Base-by-base conservation (phyloP, 495 filamentous ascomycete genomes). In the Extremus antarcticus region DNA sequence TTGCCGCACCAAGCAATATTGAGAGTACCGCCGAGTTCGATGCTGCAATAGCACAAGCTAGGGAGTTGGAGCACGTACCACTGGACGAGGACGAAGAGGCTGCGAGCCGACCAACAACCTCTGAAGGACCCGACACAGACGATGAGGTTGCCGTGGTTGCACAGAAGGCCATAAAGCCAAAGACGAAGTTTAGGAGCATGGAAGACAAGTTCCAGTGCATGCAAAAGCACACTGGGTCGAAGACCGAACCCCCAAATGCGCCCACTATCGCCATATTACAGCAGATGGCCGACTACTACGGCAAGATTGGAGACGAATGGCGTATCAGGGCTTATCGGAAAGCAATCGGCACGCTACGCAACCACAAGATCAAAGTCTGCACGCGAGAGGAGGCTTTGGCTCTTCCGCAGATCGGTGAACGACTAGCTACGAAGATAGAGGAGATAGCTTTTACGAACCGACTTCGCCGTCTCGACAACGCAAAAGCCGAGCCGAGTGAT, bases 381-480 rank as follows among this genome's bases (percentile, higher is more conserved):
- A 88, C 83, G 13, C 77, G 76, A 46, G 73, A 81, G 25, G 78
- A 94, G 68, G 92, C 92, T 0, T 68, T 71, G 19, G 62, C 66
- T 7, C 77, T 96, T 2, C 80, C 84, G 0, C 78, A 78, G 52
- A 84, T 98, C 58, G 92, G 92, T 25, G 52, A 71, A 8, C 78
- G 88, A 11, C 67, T 98, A 16, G 92, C 92, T 0, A 74, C 76
- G 40, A 96, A 96, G 63, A 95, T 98, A 53, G 85, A 94, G 63
- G 92, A 98, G 64, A 95, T 96, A 47, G 88, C 79, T 3, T 66
- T 69, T 51, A 96, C 91, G 0, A 80, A 90, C 63, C 74, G 74
- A 15, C 79, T 98, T 0, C 76, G 80, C 19, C 81, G 85, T 38
- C 74, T 96, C 1, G 87, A 94, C 0, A 77, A 79, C 60, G 75